These are phyloP conservation scores for Fusarium vanettenii DNA, from an alignment of 2,329 filamentous ascomycete genomes.

Conservation along the genomic window DNA sequence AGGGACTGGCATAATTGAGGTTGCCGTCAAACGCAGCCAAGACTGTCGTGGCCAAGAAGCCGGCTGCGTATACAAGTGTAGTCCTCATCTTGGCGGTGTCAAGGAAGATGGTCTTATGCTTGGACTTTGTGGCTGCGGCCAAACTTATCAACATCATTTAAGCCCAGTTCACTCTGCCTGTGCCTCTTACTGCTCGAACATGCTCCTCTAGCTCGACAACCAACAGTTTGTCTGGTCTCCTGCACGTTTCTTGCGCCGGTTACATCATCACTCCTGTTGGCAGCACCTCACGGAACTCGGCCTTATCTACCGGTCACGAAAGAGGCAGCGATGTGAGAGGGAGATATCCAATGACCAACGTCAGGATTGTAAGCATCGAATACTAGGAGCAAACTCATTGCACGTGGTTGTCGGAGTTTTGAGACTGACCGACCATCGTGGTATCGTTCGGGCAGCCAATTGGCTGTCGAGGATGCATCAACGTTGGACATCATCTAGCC, in stretches of 20 bases:
- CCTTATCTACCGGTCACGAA: constrained; percentile 13
- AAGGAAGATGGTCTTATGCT: neutral
- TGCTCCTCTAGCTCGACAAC: neutral
- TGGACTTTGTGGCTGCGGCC: neutral
- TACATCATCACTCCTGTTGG: constrained; percentile 16
- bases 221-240: constrained; percentile 14
- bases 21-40: constrained; percentile 54
- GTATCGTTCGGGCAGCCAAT: constrained; percentile 5
- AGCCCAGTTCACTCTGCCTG: constrained; percentile 6
- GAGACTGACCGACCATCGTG: constrained; percentile 8
- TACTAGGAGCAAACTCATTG: neutral
- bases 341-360: constrained; percentile 7
- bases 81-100: constrained; percentile 13
- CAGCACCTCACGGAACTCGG: neutral
- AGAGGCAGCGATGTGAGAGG: constrained; percentile 23
- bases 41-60: constrained; percentile 11
- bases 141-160: constrained; percentile 2
- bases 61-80: neutral
- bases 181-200: neutral
- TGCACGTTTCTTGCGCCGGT: constrained; percentile 23
- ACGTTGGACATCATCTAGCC: neutral
- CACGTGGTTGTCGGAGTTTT: constrained; percentile 24
- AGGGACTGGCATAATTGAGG: constrained; percentile 76
- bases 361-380: constrained; percentile 34
- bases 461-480: constrained; percentile 7